Conservation (phyloP, 129 eudicot species). For the Chrysanthemum seticuspe region DNA sequence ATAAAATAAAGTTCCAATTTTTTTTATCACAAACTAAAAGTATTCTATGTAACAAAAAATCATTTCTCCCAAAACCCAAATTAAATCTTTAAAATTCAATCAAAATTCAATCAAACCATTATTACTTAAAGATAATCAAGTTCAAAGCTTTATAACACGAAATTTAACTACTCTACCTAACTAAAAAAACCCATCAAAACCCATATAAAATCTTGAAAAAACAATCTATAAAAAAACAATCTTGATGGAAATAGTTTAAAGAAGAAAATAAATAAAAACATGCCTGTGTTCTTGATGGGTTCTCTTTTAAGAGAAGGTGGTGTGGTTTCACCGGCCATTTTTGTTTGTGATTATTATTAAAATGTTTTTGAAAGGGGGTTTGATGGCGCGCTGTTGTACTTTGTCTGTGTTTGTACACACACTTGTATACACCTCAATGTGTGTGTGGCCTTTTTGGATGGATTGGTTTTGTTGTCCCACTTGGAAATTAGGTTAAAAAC, state of each 20-base stretch:
- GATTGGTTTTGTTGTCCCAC: constrained; percentile 14
- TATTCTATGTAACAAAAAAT: too few relatives aligned
- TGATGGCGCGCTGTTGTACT: background rate
- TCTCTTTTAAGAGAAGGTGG: constrained; percentile 58
- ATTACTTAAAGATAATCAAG: background rate
- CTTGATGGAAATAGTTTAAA: background rate
- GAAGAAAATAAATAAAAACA: background rate
- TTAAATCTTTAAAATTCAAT: background rate
- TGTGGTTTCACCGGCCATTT: constrained; percentile 67
- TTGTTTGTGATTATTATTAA: background rate
- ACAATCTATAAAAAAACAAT: background rate
- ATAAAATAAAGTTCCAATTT: too few relatives aligned
- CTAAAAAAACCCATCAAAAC: too few relatives aligned
- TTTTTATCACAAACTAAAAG: too few relatives aligned
- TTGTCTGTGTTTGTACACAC: too few relatives aligned
- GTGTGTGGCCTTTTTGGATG: background rate
- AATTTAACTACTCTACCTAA: background rate
- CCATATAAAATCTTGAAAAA: background rate
- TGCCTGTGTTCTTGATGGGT: constrained; percentile 75
- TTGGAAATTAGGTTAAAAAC: background rate
- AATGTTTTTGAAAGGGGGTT: background rate
- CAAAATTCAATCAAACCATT: too few relatives aligned
- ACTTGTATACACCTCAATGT: background rate
- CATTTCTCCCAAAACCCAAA: background rate
- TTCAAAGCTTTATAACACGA: background rate